Percentiles rank a stretch among this genome's conserved stretches.
phyloP scores from a whole-genome alignment of 1,284 basidiomycete species.

The Marasmius fiardii region DNA sequence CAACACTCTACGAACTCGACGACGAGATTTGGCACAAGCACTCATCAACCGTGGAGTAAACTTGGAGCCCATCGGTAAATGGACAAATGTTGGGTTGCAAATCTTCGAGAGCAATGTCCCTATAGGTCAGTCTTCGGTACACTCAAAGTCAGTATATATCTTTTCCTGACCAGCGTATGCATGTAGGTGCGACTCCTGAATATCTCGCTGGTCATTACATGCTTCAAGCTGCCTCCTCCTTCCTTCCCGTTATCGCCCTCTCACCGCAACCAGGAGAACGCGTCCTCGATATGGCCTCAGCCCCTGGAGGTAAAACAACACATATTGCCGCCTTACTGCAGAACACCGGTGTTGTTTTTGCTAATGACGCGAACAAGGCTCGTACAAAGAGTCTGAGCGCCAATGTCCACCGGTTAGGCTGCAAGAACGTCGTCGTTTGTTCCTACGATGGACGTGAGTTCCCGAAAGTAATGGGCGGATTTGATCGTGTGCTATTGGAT shows the following conservation, averaged over 20 bases:
- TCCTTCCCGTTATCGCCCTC: constrained; percentile 98
- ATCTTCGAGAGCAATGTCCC: constrained; percentile 97
- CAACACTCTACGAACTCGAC: constrained; percentile 92
- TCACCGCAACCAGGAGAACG: constrained; percentile 92
- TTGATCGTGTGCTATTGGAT: constrained; percentile 94
- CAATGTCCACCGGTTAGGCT: constrained; percentile 95
- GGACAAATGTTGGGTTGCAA: constrained; percentile 98
- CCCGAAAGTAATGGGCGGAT: constrained; percentile 99
- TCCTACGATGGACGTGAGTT: constrained; percentile 98
- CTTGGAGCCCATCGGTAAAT: constrained; percentile 97
- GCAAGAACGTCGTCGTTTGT: constrained; percentile 97
- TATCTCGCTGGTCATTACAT: constrained; percentile 99
- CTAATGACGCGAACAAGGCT: constrained; percentile 95
- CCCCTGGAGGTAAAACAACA: constrained; percentile 97
- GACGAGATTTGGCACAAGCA: constrained; percentile 92
- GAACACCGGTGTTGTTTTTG: constrained; percentile 98
- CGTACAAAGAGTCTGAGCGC: constrained; percentile 96
- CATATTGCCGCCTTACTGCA: constrained; percentile 96
- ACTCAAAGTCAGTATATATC: neutral
- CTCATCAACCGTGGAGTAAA: constrained; percentile 96
- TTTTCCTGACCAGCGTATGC: neutral
- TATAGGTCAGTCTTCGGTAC: constrained; percentile 56
- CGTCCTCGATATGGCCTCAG: constrained; percentile 97
- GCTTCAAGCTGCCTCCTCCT: constrained; percentile 98
- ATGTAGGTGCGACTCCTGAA: constrained; percentile 87